phyloP scores from a whole-genome alignment of 2,329 filamentous ascomycete species.

The Diaporthe ilicicola region DNA sequence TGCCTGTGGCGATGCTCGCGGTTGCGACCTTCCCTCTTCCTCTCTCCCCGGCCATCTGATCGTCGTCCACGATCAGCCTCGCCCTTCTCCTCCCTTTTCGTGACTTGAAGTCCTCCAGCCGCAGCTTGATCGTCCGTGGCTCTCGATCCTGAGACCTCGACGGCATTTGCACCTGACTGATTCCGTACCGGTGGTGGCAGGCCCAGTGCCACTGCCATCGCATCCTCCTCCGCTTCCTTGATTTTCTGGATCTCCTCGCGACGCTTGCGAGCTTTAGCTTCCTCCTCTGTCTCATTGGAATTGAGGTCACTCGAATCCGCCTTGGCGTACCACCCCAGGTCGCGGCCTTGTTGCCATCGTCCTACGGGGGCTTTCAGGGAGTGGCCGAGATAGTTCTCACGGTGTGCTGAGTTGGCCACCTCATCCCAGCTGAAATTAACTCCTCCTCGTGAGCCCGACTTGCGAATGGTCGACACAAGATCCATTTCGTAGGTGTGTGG shows the following conservation, averaged over 20 bases:
- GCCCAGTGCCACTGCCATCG: conserved; percentile 83
- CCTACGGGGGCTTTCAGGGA: conserved; percentile 92
- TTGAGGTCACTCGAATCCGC: conserved; percentile 55
- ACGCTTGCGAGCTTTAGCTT: conserved; percentile 67
- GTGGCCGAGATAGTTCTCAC: conserved; percentile 90
- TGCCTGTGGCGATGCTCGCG: conserved; percentile 45
- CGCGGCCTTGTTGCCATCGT: conserved; percentile 85
- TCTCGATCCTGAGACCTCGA: conserved; percentile 64
- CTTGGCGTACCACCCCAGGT: conserved; percentile 72
- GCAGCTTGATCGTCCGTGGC: conserved; percentile 42
- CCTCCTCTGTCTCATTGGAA: conserved; percentile 65
- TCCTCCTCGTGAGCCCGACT: conserved; percentile 89
- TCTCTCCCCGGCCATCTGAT: conserved; percentile 37
- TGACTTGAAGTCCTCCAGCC: conserved; percentile 43
- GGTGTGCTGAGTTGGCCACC: conserved; percentile 84
- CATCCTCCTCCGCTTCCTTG: conserved; percentile 94
- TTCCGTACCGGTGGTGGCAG: conserved; percentile 73
- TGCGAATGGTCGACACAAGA: conserved; percentile 89
- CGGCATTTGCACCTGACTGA: conserved; percentile 70
- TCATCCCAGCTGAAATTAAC: conserved; percentile 98
- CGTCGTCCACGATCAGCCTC: conserved; percentile 26
- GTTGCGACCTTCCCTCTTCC: conserved; percentile 37
- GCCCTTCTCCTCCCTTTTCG: conserved; percentile 34
- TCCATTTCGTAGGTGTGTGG: conserved; percentile 70
- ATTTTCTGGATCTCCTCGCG: conserved; percentile 82